A percentile compares a stretch with the other conserved stretches of the same genome.
These are phyloP conservation scores for Melanogaster broomeanus DNA, from an alignment of 768 basidiomycete genomes.

Conservation along the genomic window DNA sequence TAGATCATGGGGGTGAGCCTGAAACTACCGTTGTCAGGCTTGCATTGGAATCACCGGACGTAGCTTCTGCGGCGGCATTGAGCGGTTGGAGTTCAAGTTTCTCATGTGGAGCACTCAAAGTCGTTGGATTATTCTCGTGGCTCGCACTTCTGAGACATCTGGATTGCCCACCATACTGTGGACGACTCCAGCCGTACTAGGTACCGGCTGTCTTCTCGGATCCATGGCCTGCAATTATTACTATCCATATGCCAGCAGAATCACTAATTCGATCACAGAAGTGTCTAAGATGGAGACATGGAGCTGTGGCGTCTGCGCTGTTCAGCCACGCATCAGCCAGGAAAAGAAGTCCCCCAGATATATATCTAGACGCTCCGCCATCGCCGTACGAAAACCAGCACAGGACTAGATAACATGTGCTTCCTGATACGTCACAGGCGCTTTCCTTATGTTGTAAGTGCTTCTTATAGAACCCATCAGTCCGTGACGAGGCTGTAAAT, in stretches of 20 bases:
- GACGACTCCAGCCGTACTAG: too few relatives aligned
- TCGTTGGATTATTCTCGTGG: too few relatives aligned
- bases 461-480: conserved; percentile 7
- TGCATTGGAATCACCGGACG: too few relatives aligned
- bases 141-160: too few relatives aligned
- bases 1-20: too few relatives aligned
- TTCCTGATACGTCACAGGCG: neutral
- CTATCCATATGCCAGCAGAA: neutral
- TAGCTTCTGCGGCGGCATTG: too few relatives aligned
- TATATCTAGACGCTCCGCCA: conserved; percentile 12
- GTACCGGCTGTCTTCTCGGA: neutral
- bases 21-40: too few relatives aligned
- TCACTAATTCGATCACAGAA: neutral
- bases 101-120: too few relatives aligned
- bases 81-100: too few relatives aligned
- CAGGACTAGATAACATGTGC: conserved; percentile 10
- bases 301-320: neutral
- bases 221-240: neutral
- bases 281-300: neutral
- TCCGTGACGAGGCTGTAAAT: neutral
- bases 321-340: neutral
- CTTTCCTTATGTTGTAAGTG: conserved; percentile 13
- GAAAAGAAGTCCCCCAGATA: neutral
- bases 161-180: too few relatives aligned
- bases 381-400: conserved; percentile 2